Conservation (phyloP, 2,329 filamentous ascomycete species). For the Penicillium sp. region DNA sequence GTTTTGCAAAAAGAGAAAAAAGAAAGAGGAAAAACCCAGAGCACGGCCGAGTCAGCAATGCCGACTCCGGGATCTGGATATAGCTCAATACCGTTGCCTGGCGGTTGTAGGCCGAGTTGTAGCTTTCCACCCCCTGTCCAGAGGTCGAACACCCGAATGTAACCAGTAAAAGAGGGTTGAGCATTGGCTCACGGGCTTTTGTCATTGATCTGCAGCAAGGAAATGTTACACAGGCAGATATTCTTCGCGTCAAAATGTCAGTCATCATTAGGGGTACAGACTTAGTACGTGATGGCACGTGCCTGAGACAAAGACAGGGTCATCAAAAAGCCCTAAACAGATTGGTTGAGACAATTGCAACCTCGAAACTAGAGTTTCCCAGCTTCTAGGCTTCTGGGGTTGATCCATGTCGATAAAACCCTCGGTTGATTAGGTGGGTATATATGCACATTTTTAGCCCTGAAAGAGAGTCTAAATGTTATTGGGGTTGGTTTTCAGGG, state of each 20-base stretch:
- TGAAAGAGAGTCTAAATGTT: constrained; percentile 15
- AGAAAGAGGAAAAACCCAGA: neutral
- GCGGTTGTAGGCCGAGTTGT: neutral
- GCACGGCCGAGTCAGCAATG: neutral
- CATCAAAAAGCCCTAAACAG: neutral
- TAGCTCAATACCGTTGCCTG: constrained; percentile 9
- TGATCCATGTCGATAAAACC: constrained; percentile 12
- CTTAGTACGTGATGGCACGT: constrained; percentile 17
- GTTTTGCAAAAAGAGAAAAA: neutral
- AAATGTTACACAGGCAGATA: constrained; percentile 1
- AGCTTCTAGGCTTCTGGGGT: constrained; percentile 5
- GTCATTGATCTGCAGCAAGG: constrained; percentile 10
- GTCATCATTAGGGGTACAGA: neutral
- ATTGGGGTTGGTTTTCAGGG: constrained; percentile 9
- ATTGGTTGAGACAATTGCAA: constrained; percentile 15
- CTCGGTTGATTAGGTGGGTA: constrained; percentile 19
- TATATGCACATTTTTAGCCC: constrained; percentile 7
- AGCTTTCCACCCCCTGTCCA: constrained; percentile 7
- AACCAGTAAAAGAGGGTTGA: constrained; percentile 14
- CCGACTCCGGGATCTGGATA: constrained; percentile 9
- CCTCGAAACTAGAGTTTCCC: constrained; percentile 5
- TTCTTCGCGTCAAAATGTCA: constrained; percentile 8
- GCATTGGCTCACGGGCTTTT: constrained; percentile 8
- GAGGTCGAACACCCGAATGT: constrained; percentile 17
- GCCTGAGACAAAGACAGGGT: constrained; percentile 13